These are phyloP conservation scores for Fonsecaea nubica DNA, from an alignment of 2,329 filamentous ascomycete genomes.

Conservation along the genomic window DNA sequence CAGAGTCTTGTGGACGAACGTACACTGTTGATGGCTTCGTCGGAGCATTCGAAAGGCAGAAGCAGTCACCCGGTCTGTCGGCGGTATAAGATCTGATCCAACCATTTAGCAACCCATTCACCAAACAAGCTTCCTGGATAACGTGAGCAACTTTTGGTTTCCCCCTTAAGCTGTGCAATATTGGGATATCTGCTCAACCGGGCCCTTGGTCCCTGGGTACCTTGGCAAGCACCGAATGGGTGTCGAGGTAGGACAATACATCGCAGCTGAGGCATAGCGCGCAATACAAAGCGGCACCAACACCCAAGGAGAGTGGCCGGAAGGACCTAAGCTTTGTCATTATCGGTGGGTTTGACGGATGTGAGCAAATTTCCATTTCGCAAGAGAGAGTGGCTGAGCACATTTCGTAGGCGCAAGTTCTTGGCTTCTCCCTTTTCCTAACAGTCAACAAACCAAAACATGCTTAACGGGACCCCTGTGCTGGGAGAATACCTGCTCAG, in stretches of 20 bases:
- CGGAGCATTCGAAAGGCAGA: not conserved
- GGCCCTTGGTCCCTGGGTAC: not conserved
- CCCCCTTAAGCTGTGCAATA: not conserved
- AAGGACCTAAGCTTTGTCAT: not conserved
- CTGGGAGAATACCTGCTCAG: not conserved
- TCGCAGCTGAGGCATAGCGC: not conserved
- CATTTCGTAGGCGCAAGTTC: not conserved
- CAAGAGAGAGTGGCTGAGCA: not conserved
- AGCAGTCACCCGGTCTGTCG: too few relatives aligned
- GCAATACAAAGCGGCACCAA: not conserved
- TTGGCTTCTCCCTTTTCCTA: not conserved
- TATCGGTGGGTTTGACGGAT: not conserved
- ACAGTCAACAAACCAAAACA: not conserved
- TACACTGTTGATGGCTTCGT: not conserved
- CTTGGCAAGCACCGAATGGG: too few relatives aligned
- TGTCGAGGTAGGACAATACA: not conserved
- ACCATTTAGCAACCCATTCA: not conserved
- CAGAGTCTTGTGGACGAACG: not conserved
- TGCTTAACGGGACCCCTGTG: not conserved
- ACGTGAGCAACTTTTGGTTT: not conserved
- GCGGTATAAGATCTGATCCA: not conserved
- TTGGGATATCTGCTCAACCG: not conserved
- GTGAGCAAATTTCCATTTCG: not conserved
- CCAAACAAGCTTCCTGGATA: not conserved
- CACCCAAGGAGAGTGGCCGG: conserved; percentile 1